phyloP scores from a whole-genome alignment of 2,329 filamentous ascomycete genomes.

The Botrytis tulipae region DNA sequence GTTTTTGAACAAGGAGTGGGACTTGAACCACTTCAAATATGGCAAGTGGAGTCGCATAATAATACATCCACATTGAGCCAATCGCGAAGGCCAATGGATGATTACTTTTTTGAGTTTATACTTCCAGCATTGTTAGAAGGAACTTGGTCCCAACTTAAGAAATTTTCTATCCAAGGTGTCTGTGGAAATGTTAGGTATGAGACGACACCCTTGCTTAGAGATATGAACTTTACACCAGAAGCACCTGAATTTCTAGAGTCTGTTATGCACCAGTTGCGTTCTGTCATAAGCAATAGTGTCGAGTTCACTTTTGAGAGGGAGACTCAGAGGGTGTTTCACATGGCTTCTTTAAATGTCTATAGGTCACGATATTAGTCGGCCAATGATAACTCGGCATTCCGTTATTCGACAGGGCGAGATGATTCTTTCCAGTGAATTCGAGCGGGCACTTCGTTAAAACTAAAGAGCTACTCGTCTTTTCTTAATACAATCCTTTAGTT shows the following conservation, averaged over 20 bases:
- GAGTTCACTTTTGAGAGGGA: neutral
- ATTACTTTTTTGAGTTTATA: neutral
- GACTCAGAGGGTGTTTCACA: neutral
- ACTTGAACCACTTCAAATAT: neutral
- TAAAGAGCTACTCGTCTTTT: neutral
- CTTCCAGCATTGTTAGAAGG: neutral
- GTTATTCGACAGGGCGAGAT: accelerated
- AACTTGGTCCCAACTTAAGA: neutral
- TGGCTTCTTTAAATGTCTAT: neutral
- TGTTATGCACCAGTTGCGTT: neutral
- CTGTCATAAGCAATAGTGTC: neutral
- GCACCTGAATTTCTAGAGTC: neutral
- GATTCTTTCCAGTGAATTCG: neutral
- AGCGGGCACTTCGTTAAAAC: neutral
- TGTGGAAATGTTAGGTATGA: neutral
- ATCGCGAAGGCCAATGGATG: neutral
- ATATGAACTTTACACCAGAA: neutral
- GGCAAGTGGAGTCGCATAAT: neutral
- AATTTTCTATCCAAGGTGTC: neutral
- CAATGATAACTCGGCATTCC: neutral
- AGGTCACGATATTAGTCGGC: neutral
- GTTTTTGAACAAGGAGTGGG: neutral
- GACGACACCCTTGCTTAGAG: neutral
- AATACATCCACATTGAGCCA: neutral
- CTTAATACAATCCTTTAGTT: neutral